Evolutionary conservation across 257 asterid genomes (phyloP).

Genomic region (Datura wrightii): DNA sequence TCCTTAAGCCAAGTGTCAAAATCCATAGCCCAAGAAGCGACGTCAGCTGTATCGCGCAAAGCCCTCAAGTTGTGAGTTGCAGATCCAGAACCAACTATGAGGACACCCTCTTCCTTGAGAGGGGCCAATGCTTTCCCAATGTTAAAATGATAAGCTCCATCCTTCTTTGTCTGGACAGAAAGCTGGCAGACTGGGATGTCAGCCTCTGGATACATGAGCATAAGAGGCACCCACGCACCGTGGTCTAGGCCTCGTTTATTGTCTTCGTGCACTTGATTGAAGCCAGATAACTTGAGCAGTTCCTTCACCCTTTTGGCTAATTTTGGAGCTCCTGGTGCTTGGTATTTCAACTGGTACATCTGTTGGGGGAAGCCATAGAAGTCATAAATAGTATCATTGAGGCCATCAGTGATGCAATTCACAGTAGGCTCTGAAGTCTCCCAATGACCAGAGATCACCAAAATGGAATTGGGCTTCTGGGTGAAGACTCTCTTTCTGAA

Average conservation of each 20-base stretch:
- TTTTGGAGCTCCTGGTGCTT: conserved; percentile 83
- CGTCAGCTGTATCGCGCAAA: conserved; percentile 38
- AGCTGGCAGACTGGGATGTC: conserved; percentile 86
- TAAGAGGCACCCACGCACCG: conserved; percentile 90
- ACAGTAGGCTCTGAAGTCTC: conserved; percentile 69
- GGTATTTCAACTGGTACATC: conserved; percentile 75
- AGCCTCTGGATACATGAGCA: conserved; percentile 88
- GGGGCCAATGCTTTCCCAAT: conserved; percentile 74
- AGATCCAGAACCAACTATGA: conserved; percentile 79
- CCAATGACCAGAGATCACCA: conserved; percentile 77
- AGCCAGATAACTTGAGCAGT: conserved; percentile 59
- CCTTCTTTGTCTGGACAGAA: conserved; percentile 67
- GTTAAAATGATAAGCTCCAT: conserved; percentile 73
- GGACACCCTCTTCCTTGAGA: conserved; percentile 76
- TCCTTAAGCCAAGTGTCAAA: conserved; percentile 71
- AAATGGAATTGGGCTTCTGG: conserved; percentile 59
- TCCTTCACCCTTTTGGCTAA: conserved; percentile 67
- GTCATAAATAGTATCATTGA: conserved; percentile 65
- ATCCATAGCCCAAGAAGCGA: conserved; percentile 72
- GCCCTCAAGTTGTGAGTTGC: conserved; percentile 73
- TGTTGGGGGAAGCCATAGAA: conserved; percentile 74
- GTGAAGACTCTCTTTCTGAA: conserved; percentile 50
- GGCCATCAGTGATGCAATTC: conserved; percentile 56
- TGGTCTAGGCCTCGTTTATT: conserved; percentile 79
- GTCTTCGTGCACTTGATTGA: conserved; percentile 59